Evolutionary conservation across 768 basidiomycete species (phyloP).

Genomic region (Leucocoprinus birnbaumii): DNA sequence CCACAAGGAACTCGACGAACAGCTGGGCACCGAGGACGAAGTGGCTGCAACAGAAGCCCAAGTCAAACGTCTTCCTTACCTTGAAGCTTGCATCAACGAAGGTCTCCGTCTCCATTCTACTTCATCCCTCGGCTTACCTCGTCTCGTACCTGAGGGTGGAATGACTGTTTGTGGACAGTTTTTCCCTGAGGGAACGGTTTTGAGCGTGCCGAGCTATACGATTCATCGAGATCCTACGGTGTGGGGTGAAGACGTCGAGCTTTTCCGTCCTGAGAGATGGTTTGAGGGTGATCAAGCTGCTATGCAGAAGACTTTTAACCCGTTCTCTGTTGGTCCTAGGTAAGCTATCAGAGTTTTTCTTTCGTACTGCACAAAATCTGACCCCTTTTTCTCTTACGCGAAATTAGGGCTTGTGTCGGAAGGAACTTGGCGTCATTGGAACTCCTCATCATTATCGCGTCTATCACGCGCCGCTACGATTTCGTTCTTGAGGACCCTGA

Average conservation of each 20-base stretch:
- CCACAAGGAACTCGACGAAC: conserved; percentile 71
- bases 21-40: conserved; percentile 56
- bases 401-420: conserved; percentile 74
- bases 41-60: conserved; percentile 59
- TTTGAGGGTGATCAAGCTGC: conserved; percentile 62
- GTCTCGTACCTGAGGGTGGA: conserved; percentile 73
- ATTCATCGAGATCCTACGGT: conserved; percentile 69
- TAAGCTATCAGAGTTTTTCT: conserved; percentile 23
- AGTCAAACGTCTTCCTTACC: conserved; percentile 73
- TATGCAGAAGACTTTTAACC: conserved; percentile 77
- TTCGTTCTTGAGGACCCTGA: conserved; percentile 64
- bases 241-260: conserved; percentile 80
- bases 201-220: conserved; percentile 80
- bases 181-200: conserved; percentile 73
- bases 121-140: conserved; percentile 79
- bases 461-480: conserved; percentile 73
- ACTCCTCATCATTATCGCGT: conserved; percentile 76
- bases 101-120: conserved; percentile 83
- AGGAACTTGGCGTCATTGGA: conserved; percentile 81
- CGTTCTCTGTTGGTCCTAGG: conserved; percentile 83
- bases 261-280: conserved; percentile 83
- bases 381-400: conserved; percentile 9
- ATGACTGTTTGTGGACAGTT: conserved; percentile 51
- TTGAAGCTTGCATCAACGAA: conserved; percentile 88
- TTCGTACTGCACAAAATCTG: not conserved